A percentile compares a stretch with the other conserved stretches of the same genome.
Evolutionary conservation across 345 rosid genomes (phyloP).

Genomic region (Corymbia maculata): DNA sequence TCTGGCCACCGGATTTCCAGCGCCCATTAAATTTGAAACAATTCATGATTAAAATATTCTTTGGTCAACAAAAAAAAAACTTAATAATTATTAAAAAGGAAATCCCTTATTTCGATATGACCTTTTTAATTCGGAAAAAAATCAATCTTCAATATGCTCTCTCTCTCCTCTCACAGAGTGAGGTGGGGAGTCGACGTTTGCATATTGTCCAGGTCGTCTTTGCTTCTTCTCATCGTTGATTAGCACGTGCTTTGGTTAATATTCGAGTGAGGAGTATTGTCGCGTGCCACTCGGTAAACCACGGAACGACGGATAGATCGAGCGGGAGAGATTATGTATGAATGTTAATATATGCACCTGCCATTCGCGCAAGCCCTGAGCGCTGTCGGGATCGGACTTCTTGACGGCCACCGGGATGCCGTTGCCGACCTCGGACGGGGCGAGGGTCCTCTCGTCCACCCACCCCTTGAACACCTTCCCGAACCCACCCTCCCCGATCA

Average conservation of each 20-base stretch:
- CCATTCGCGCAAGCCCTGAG: slow-evolving; percentile 72
- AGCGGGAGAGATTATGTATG: too few relatives aligned
- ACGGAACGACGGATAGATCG: fast-evolving
- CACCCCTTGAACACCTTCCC: slow-evolving; percentile 82
- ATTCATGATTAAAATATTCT: too few relatives aligned
- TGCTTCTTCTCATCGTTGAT: neutral
- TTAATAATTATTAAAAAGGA: neutral
- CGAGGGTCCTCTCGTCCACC: slow-evolving; percentile 50
- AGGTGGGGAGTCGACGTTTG: neutral
- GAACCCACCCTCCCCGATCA: slow-evolving; percentile 84
- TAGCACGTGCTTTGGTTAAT: neutral
- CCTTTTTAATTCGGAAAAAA: too few relatives aligned
- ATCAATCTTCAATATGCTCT: neutral
- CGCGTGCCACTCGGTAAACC: too few relatives aligned
- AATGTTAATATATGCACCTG: slow-evolving; percentile 25
- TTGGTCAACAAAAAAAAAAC: neutral
- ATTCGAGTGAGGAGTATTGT: too few relatives aligned
- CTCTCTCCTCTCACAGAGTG: neutral
- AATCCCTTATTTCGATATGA: too few relatives aligned
- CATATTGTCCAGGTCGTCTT: neutral
- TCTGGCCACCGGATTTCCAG: neutral
- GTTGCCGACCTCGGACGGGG: slow-evolving; percentile 40
- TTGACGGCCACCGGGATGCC: slow-evolving; percentile 86
- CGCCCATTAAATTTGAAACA: neutral
- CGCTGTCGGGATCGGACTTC: slow-evolving; percentile 65